These are phyloP conservation scores for Cercospora citrullina DNA, from an alignment of 2,329 filamentous ascomycete species.

Conservation along the genomic window DNA sequence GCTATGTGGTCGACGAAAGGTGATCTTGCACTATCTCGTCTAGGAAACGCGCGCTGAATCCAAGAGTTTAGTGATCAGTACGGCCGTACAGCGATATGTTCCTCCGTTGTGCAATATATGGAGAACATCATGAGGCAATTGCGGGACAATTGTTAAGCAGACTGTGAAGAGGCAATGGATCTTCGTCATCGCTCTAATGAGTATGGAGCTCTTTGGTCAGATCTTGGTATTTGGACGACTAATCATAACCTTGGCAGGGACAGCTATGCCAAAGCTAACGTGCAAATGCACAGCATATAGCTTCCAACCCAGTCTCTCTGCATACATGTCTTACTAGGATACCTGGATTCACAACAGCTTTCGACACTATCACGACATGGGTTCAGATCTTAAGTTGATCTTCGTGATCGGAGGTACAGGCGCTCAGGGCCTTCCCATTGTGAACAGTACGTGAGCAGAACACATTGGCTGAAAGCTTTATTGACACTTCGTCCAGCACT, in stretches of 20 bases:
- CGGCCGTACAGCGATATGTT: background rate
- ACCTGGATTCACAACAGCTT: background rate
- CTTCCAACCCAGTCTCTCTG: background rate
- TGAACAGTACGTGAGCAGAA: background rate
- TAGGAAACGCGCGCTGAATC: background rate
- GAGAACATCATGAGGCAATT: background rate
- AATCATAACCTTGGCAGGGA: background rate
- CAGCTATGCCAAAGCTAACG: background rate
- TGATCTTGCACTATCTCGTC: background rate
- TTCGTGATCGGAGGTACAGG: background rate
- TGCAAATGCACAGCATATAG: background rate
- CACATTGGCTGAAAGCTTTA: background rate
- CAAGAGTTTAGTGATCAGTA: background rate
- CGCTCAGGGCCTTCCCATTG: constrained; percentile 1
- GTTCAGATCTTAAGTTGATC: background rate
- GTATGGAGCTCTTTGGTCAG: background rate
- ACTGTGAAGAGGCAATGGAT: background rate
- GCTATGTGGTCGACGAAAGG: background rate
- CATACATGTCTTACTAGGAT: background rate
- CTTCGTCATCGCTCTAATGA: background rate
- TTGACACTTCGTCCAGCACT: background rate
- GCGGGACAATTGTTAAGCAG: background rate
- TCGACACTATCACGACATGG: background rate
- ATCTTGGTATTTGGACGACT: background rate
- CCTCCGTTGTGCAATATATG: background rate